These are phyloP conservation scores for Panus rudis DNA, from an alignment of 768 basidiomycete species.

Conservation along the genomic window DNA sequence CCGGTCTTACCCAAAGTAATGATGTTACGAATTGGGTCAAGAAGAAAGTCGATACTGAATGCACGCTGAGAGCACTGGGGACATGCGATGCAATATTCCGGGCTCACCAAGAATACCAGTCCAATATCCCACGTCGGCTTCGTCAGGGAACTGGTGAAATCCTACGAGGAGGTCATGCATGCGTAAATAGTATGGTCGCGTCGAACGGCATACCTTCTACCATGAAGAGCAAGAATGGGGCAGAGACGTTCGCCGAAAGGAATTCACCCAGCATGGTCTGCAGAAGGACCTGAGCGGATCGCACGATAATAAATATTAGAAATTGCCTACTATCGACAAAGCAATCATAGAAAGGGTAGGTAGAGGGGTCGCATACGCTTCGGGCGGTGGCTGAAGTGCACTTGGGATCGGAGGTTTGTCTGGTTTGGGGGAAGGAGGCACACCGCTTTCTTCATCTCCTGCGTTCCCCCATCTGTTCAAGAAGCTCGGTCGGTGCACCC, in stretches of 20 bases:
- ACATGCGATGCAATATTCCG: neutral
- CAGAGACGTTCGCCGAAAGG: conserved; percentile 86
- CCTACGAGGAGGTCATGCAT: conserved; percentile 31
- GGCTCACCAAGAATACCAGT: conserved; percentile 72
- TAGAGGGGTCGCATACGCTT: conserved; percentile 71
- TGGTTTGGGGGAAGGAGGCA: conserved; percentile 14
- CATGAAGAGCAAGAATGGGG: conserved; percentile 92
- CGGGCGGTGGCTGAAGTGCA: conserved; percentile 54
- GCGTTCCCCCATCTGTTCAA: conserved; percentile 15
- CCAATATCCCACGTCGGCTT: conserved; percentile 85
- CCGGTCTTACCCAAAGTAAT: conserved; percentile 69
- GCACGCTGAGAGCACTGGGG: too few relatives aligned
- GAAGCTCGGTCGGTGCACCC: conserved; percentile 16
- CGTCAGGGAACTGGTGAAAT: conserved; percentile 64
- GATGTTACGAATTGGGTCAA: conserved; percentile 94
- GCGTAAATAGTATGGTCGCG: conserved; percentile 18
- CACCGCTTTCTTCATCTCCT: conserved; percentile 18
- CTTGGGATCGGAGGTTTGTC: conserved; percentile 72
- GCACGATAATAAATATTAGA: neutral
- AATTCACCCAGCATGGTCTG: conserved; percentile 95
- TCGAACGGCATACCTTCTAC: conserved; percentile 57
- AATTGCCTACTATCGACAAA: conserved; percentile 70
- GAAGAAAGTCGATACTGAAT: conserved; percentile 75
- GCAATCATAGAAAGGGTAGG: conserved; percentile 87
- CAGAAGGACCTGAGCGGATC: too few relatives aligned